Evolutionary conservation across 225 moss, liverwort and hornwort species (phyloP), one percentile per base, ranked within the genome.

Genomic region (Rhytidiadelphus loreus): DNA sequence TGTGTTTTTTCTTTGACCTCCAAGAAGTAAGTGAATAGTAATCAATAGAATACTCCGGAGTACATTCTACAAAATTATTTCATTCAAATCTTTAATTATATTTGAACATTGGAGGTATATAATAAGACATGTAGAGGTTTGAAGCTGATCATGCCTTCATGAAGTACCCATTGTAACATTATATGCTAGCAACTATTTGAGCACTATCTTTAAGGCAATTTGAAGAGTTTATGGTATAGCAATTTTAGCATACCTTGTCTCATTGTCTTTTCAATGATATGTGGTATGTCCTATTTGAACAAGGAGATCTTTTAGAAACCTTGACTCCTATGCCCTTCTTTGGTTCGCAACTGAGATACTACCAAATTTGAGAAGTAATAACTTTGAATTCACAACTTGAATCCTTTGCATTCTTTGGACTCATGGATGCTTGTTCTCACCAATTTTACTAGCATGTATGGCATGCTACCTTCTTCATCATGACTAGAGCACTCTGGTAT

Each of bases 401-500:
- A 18, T 72, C 29, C 1, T 11, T n/a, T 73, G 11, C 0, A 0
- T 46, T 7, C 0, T 19, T 18, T 7, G 0, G 2, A 73, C 11
- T 18, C 2, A 30, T 0, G 1, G 3, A 73, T 4, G 11, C 2
- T 46, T 44, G 0, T 0, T 46, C 11, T 74, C 12, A 30, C 4
- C 1, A 30, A 1, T 7, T 73, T 73, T 19, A 0, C 2, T 11
- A 18, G 3, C 11, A 30, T 18, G 0, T 46, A 3, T 73, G 4
- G 11, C 0, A 30, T 2, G 1, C 18, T 1, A 46, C 28, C 19
- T 73, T 72, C 2, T 44, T 72, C 29, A 72, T 72, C 11, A 0
- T 2, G 0, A 72, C 1, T 0, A 9, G 0, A 72, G 6, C 0
- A 0, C 3, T 72, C 9, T 0, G 2, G 0, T 17, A 1, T 2